These are phyloP conservation scores for Warburgia ugandensis DNA, from an alignment of 164 flowering plant species.

Conservation along the genomic window DNA sequence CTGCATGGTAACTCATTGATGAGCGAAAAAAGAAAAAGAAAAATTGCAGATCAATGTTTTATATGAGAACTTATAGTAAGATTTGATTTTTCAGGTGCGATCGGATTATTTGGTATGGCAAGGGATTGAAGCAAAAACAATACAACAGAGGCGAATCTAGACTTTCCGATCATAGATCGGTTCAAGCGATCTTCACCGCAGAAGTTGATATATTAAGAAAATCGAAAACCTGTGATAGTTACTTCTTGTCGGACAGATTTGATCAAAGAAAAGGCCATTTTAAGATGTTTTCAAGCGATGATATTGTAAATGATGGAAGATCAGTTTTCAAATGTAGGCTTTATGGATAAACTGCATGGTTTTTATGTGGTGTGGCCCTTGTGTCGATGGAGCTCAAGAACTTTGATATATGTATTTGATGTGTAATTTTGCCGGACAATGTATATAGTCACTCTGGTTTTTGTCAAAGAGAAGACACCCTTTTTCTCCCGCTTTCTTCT, in stretches of 20 bases:
- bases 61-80: neutral
- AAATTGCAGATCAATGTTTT: too few species aligned
- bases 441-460: too few species aligned
- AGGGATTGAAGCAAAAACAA: conserved; percentile 59
- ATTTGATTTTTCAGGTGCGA: conserved; percentile 91
- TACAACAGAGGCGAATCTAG: conserved; percentile 68
- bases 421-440: too few species aligned
- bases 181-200: conserved; percentile 62
- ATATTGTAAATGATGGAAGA: conserved; percentile 15
- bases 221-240: conserved; percentile 15
- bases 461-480: too few species aligned
- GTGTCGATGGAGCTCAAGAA: neutral
- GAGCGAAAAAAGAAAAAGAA: too few species aligned
- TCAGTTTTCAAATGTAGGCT: conserved; percentile 21
- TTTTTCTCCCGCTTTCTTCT: too few species aligned
- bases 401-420: too few species aligned
- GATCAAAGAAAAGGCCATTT: conserved; percentile 16
- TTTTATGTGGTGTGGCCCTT: neutral
- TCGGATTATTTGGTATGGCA: conserved; percentile 76
- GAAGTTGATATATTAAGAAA: conserved; percentile 32
- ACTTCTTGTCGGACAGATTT: conserved; percentile 33
- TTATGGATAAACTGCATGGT: neutral
- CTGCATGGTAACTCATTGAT: conserved; percentile 81
- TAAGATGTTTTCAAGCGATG: conserved; percentile 18
- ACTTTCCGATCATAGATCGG: conserved; percentile 85